These are phyloP conservation scores for Sicyos baderoa DNA, from an alignment of 306 rosid genomes.

Conservation along the genomic window DNA sequence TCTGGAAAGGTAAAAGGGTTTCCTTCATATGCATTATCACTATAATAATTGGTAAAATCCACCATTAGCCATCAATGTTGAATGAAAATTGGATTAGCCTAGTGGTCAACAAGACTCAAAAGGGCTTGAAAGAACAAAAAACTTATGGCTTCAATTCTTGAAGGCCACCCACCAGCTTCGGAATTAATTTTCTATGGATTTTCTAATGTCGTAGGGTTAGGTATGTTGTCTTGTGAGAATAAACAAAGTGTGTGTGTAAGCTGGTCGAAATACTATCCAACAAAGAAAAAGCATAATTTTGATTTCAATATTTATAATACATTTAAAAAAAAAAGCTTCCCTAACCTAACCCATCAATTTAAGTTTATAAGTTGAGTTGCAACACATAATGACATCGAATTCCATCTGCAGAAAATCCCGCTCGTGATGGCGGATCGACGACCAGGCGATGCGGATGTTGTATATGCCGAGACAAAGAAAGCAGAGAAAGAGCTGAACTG, in stretches of 20 bases:
- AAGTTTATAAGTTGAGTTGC: neutral
- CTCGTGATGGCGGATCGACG: slow-evolving; percentile 72
- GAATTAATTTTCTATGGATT: too few relatives aligned
- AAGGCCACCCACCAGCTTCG: too few relatives aligned
- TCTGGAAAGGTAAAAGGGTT: slow-evolving; percentile 58
- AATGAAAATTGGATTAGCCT: too few relatives aligned
- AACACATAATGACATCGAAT: neutral
- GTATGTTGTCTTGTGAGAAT: too few relatives aligned
- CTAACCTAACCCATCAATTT: neutral
- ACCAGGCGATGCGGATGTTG: slow-evolving; percentile 87
- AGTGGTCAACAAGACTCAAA: too few relatives aligned
- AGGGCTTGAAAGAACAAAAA: too few relatives aligned
- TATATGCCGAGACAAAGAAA: slow-evolving; percentile 84
- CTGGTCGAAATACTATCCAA: too few relatives aligned
- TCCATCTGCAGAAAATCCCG: slow-evolving; percentile 58
- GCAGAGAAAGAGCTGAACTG: slow-evolving; percentile 80
- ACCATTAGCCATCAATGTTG: too few relatives aligned
- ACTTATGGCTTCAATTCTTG: too few relatives aligned
- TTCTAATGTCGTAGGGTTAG: too few relatives aligned
- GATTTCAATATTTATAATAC: neutral
- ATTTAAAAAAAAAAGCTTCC: neutral
- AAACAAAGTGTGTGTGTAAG: too few relatives aligned
- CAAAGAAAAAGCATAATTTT: neutral
- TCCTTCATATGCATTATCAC: neutral
- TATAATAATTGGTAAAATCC: neutral